phyloP scores from a whole-genome alignment of 1,284 basidiomycete species.

The Chiua sp. region DNA sequence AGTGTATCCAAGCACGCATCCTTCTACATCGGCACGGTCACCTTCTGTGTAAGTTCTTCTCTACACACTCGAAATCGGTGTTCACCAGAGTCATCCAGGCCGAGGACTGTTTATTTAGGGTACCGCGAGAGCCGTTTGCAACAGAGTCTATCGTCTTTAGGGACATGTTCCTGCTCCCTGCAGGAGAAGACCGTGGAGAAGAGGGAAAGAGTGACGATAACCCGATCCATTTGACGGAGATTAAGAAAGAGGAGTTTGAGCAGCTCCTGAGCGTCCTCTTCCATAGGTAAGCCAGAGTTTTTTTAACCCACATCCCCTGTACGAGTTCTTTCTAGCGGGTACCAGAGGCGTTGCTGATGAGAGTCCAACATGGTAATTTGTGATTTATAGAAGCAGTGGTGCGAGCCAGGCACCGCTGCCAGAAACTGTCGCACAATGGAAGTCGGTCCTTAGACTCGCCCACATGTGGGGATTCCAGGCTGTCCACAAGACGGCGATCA shows the following conservation, averaged over 20 bases:
- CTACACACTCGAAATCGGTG: not conserved
- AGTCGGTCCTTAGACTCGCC: conserved; percentile 16
- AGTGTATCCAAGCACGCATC: not conserved
- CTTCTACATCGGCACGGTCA: conserved; percentile 20
- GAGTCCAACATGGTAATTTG: too few relatives aligned
- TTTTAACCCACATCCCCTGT: not conserved
- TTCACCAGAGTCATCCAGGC: conserved; percentile 15
- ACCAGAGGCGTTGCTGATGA: too few relatives aligned
- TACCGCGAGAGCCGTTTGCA: conserved; percentile 23
- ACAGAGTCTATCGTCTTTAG: conserved; percentile 26
- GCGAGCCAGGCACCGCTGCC: too few relatives aligned
- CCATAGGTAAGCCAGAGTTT: conserved; percentile 3
- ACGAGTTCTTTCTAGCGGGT: too few relatives aligned
- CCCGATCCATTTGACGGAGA: conserved; percentile 22
- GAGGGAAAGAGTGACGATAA: conserved; percentile 23
- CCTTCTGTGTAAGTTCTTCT: conserved; percentile 11
- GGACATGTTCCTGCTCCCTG: conserved; percentile 30
- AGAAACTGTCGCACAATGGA: conserved; percentile 12
- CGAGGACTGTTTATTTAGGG: conserved; percentile 26
- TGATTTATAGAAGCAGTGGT: not conserved
- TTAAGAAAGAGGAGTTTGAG: conserved; percentile 26
- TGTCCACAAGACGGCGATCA: not conserved
- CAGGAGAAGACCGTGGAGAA: not conserved
- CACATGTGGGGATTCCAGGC: conserved; percentile 18
- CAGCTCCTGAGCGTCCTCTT: conserved; percentile 15